phyloP scores from a whole-genome alignment of 129 eudicot species.

The Calendula officinalis region DNA sequence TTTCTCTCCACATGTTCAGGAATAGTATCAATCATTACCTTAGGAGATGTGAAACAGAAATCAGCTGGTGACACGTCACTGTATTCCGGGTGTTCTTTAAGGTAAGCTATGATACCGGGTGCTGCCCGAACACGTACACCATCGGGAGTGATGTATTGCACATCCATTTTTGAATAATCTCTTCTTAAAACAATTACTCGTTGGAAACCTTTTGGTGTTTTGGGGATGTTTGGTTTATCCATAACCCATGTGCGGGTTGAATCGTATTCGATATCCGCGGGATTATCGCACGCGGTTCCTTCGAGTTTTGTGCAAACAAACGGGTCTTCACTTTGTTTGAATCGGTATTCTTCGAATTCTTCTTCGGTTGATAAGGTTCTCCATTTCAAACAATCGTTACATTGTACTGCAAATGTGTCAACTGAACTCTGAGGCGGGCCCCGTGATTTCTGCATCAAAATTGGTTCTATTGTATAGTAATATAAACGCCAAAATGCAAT shows the following conservation, averaged over 20 bases:
- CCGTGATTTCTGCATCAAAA: conserved; percentile 27
- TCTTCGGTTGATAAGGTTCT: conserved; percentile 50
- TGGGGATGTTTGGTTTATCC: conserved; percentile 67
- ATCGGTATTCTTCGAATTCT: conserved; percentile 60
- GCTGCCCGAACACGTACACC: conserved; percentile 53
- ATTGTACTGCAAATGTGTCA: conserved; percentile 62
- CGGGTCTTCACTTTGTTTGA: conserved; percentile 53
- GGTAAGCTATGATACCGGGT: conserved; percentile 35
- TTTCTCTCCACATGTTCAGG: conserved; percentile 36
- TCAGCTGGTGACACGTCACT: conserved; percentile 35
- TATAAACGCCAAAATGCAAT: too few relatives aligned
- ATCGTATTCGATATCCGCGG: conserved; percentile 59
- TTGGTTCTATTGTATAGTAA: neutral
- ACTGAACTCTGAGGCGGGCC: conserved; percentile 29
- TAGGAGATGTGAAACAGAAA: conserved; percentile 53
- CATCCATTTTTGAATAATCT: conserved; percentile 67
- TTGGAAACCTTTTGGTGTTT: conserved; percentile 62
- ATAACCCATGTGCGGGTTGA: conserved; percentile 51
- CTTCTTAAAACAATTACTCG: conserved; percentile 44
- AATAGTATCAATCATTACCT: conserved; percentile 51
- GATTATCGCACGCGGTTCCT: conserved; percentile 48
- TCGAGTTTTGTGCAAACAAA: conserved; percentile 52
- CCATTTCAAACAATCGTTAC: conserved; percentile 73
- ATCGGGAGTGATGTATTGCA: conserved; percentile 47
- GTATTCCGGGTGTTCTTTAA: conserved; percentile 51